These are phyloP conservation scores for Fragaria vesca DNA, from an alignment of 306 rosid species.

Conservation along the genomic window DNA sequence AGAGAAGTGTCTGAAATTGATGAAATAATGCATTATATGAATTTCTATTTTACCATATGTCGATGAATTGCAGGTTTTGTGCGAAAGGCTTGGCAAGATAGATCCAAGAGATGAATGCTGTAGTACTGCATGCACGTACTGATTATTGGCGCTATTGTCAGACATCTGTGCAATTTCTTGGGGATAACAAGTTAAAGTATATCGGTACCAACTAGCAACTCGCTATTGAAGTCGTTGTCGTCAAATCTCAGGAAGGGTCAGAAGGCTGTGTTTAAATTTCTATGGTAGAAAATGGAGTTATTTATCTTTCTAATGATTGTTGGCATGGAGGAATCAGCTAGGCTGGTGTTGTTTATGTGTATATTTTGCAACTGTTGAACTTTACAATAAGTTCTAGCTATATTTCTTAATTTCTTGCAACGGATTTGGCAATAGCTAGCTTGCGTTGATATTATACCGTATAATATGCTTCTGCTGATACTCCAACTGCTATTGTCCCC, in stretches of 20 bases:
- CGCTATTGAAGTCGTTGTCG: background rate
- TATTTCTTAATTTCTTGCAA: background rate
- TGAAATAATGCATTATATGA: background rate
- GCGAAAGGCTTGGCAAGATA: background rate
- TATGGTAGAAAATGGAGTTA: background rate
- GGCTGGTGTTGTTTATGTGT: background rate
- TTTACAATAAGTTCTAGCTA: background rate
- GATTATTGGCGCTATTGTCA: background rate
- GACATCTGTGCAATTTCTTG: background rate
- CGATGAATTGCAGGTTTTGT: background rate
- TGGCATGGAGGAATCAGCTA: background rate
- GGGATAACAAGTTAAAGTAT: background rate
- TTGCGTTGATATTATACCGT: too few relatives aligned
- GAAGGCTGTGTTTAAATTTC: background rate
- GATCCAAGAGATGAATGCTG: background rate
- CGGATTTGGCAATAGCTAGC: too few relatives aligned
- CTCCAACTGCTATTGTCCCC: slow-evolving; percentile 33
- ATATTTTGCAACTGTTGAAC: background rate
- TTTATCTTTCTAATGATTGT: too few relatives aligned
- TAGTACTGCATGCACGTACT: background rate
- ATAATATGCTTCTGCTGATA: slow-evolving; percentile 6
- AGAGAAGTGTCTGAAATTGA: background rate
- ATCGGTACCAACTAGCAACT: background rate
- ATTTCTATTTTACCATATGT: background rate
- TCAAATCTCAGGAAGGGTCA: background rate